Evolutionary conservation across 164 flowering plant genomes (phyloP).

Genomic region (Tetrastigma voinierianum): DNA sequence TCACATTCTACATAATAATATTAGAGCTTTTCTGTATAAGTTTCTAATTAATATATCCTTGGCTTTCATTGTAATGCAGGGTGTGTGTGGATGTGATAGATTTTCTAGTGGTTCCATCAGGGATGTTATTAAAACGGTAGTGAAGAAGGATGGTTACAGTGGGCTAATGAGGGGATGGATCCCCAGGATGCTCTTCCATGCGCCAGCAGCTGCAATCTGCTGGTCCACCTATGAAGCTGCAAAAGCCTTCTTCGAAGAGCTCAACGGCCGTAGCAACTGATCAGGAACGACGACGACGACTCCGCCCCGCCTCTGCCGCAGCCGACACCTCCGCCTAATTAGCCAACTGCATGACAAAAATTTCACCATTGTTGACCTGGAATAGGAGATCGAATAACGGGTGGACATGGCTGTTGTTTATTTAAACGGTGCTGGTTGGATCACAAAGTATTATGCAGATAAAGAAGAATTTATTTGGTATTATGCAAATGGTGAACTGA

Average conservation of each 20-base stretch:
- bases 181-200: constrained; percentile 63
- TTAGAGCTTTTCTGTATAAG: not conserved
- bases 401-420: not conserved
- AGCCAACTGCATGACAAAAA: not conserved
- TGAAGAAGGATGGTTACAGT: constrained; percentile 45
- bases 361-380: not conserved
- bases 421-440: not conserved
- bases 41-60: no score
- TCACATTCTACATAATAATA: no score
- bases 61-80: constrained; percentile 20
- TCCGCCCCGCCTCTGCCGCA: no score
- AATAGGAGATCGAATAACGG: no score
- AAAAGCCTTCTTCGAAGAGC: constrained; percentile 40
- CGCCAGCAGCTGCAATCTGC: constrained; percentile 73
- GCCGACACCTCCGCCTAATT: not conserved
- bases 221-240: constrained; percentile 67
- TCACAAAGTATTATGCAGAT: not conserved
- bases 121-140: constrained; percentile 31
- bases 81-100: constrained; percentile 61
- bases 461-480: not conserved
- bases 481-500: not conserved
- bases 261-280: constrained; percentile 8
- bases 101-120: constrained; percentile 44
- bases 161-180: constrained; percentile 54
- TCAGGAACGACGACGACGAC: not conserved